phyloP scores from a whole-genome alignment of 1,284 basidiomycete species.

The Sphagnurus paluster region DNA sequence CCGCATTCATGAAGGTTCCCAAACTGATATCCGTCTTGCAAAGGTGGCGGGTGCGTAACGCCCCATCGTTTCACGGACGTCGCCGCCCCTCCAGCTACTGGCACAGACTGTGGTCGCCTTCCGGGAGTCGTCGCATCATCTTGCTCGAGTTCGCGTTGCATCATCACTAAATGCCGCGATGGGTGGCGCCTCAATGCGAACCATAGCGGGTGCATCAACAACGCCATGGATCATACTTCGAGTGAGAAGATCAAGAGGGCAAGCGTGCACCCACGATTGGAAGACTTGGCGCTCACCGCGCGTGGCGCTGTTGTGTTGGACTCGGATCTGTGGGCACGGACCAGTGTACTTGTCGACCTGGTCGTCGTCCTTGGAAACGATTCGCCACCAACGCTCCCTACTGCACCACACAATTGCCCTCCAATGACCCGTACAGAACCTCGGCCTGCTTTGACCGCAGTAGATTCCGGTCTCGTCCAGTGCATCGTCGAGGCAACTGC shows the following conservation, averaged over 20 bases:
- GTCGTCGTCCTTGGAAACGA: constrained; percentile 17
- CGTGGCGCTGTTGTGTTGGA: constrained; percentile 1
- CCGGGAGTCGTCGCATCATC: constrained; percentile 22
- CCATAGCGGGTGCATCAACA: constrained; percentile 20
- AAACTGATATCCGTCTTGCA: neutral
- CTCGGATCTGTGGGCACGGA: constrained; percentile 4
- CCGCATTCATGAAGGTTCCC: neutral
- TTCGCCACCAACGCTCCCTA: constrained; percentile 14
- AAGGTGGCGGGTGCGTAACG: constrained; percentile 33
- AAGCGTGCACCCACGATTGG: constrained; percentile 2
- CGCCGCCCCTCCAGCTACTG: constrained; percentile 14
- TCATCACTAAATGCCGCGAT: constrained; percentile 26
- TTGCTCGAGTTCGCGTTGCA: constrained; percentile 26
- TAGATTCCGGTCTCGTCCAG: constrained; percentile 10
- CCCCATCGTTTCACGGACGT: constrained; percentile 28
- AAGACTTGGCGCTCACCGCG: neutral
- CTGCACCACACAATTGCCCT: constrained; percentile 7
- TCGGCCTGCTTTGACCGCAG: neutral
- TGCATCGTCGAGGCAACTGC: constrained; percentile 10
- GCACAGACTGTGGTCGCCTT: constrained; percentile 28
- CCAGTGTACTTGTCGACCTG: constrained; percentile 16
- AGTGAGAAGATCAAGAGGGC: constrained; percentile 19
- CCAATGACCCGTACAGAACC: constrained; percentile 4
- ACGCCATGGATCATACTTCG: constrained; percentile 3
- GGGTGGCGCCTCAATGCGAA: constrained; percentile 26